Base-by-base conservation (phyloP, 495 filamentous ascomycete genomes). In the Aspergillus sclerotiicarbonarius region DNA sequence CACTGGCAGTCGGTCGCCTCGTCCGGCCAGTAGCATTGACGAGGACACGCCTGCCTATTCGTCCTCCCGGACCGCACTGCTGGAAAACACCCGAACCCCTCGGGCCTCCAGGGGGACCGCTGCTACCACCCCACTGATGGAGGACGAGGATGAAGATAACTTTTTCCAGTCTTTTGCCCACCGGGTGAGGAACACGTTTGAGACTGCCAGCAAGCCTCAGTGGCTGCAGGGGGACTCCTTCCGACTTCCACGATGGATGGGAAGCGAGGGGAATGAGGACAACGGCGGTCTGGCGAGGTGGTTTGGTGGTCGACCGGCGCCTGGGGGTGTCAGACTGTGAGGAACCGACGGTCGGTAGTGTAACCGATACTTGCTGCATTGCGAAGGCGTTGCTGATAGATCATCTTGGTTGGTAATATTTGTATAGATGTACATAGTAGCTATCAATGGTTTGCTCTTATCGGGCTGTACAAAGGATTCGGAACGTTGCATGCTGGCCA, bases 131-230 rank as follows among this genome's bases (percentile, higher is more conserved):
- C 65, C 67, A n/a, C 57, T 75, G 4, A 66, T 71, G 8, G 78
- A 77, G 13, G 82, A 78, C 4, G 60, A 81, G 3, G 88, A 90
- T 30, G 90, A 94, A 18, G 86, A 89, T 60, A 87, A 83, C 44
- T 90, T 96, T 69, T 91, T 96, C 63, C 82, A 87, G 55, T 87
- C 84, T 18, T 87, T 97, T 54, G 85, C 87, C 0, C 91, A 96
- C 66, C 80, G 94, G 37, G 85, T 98, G 52, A 85, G 81, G 65
- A 98, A 98, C 67, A 96, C 94, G 3, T 83, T 98, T 51, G 94
- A 98, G 52, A 89, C 86, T 6, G 74, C 91, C 16, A 89, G 92
- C 44, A 82, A 86, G 32, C 92, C 92, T 2, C 82, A 86, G 51
- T 96, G 91, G 90, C 64, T 95, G 51, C 82, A 86, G 59, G 84